Conservation (phyloP, 495 filamentous ascomycete species). For the Xylaria telfairii region DNA sequence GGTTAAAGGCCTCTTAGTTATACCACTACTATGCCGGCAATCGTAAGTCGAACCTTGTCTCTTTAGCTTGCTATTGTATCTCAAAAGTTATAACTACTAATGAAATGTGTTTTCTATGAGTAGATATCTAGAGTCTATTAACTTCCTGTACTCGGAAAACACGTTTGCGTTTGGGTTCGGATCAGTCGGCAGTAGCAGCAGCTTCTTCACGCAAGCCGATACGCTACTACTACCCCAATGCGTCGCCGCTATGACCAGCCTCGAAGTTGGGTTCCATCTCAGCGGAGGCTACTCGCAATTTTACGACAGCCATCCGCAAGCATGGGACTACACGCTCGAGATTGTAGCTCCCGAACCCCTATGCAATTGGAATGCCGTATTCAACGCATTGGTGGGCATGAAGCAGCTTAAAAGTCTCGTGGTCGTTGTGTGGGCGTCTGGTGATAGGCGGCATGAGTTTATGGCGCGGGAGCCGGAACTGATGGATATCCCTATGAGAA, state of each 20-base stretch:
- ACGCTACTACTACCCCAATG: conserved; percentile 25
- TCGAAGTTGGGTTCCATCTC: conserved; percentile 26
- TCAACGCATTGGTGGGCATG: conserved; percentile 21
- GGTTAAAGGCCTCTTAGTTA: conserved; percentile 6
- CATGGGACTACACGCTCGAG: conserved; percentile 23
- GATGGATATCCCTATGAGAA: conserved; percentile 21
- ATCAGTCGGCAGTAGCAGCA: conserved; percentile 16
- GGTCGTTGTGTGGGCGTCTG: conserved; percentile 27
- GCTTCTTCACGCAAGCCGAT: conserved; percentile 26
- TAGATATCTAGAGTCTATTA: conserved; percentile 27
- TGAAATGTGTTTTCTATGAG: background rate
- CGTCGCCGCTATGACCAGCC: conserved; percentile 25
- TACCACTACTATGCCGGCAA: conserved; percentile 23
- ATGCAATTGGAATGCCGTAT: conserved; percentile 23
- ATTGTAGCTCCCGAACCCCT: conserved; percentile 21
- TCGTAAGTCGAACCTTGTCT: conserved; percentile 6
- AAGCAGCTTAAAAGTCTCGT: conserved; percentile 23
- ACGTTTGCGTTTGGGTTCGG: conserved; percentile 28
- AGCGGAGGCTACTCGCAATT: conserved; percentile 28
- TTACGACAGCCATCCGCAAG: conserved; percentile 25
- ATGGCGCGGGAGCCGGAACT: conserved; percentile 19
- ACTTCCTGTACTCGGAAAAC: conserved; percentile 23
- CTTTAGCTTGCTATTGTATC: background rate
- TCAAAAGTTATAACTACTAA: conserved; percentile 5
- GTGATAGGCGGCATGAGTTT: conserved; percentile 25